These are phyloP conservation scores for Psilocybe tampanensis DNA, from an alignment of 768 basidiomycete species.

Conservation along the genomic window DNA sequence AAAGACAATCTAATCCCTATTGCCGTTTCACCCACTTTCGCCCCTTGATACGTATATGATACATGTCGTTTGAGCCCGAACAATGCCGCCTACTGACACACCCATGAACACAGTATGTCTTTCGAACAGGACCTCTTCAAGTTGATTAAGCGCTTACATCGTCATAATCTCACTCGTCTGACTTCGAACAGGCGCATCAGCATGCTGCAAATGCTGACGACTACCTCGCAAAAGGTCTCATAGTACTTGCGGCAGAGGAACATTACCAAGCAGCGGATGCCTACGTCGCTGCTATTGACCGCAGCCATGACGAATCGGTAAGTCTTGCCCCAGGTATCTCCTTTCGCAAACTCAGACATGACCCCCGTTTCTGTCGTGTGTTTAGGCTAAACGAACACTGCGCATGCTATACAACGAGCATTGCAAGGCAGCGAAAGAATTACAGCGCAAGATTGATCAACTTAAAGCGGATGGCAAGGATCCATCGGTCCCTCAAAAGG, in stretches of 20 bases:
- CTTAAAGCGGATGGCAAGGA: slow-evolving; percentile 78
- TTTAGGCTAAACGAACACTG: slow-evolving; percentile 79
- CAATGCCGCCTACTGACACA: slow-evolving; percentile 43
- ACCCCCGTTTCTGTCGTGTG: slow-evolving; percentile 1
- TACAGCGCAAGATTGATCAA: slow-evolving; percentile 71
- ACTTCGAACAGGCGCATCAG: slow-evolving; percentile 65
- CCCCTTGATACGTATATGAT: not conserved
- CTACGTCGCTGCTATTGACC: slow-evolving; percentile 72
- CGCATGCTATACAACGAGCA: slow-evolving; percentile 79
- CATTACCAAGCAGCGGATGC: slow-evolving; percentile 78
- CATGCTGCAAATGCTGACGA: slow-evolving; percentile 85
- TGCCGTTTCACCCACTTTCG: not conserved
- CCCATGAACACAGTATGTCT: slow-evolving; percentile 55
- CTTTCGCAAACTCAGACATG: slow-evolving; percentile 2
- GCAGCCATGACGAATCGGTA: slow-evolving; percentile 75
- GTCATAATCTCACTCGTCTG: not conserved
- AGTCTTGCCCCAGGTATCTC: slow-evolving; percentile 18
- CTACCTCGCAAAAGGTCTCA: slow-evolving; percentile 61
- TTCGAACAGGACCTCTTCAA: not conserved
- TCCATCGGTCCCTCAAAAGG: slow-evolving; percentile 70
- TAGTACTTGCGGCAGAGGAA: slow-evolving; percentile 74
- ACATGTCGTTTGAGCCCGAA: not conserved
- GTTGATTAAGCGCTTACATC: slow-evolving; percentile 1
- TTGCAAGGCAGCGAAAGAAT: slow-evolving; percentile 66
- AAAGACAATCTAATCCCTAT: not conserved